A percentile compares a stretch with the other conserved stretches of the same genome.
These are phyloP conservation scores for Hermanozyma aechmeae DNA, from an alignment of 805 yeast species.

Conservation along the genomic window DNA sequence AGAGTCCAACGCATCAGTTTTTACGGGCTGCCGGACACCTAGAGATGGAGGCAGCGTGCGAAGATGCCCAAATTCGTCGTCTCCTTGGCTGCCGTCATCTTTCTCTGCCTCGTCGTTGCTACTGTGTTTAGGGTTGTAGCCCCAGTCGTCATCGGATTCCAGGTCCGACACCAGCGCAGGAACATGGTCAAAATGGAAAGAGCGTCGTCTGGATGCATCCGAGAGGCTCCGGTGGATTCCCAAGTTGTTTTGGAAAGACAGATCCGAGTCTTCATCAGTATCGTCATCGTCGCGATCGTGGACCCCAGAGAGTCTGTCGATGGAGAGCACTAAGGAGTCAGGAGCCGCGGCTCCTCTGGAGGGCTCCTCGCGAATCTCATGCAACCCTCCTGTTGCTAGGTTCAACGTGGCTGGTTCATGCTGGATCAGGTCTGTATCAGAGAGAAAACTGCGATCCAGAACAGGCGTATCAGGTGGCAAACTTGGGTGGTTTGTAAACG, in stretches of 20 bases:
- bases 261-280: conserved; percentile 4
- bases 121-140: conserved; percentile 15
- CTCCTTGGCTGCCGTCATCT: conserved; percentile 2
- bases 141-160: conserved; percentile 20
- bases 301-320: conserved; percentile 9
- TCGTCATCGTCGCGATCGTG: conserved; percentile 1
- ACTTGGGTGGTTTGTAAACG: conserved; percentile 7
- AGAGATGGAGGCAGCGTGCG: no score
- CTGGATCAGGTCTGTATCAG: conserved; percentile 33
- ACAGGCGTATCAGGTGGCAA: conserved; percentile 21
- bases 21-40: conserved; percentile 4
- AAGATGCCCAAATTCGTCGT: not conserved
- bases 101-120: conserved; percentile 5
- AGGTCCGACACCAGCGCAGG: no score
- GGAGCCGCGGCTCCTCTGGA: conserved; percentile 2
- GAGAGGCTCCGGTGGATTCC: no score
- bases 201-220: no score
- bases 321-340: conserved; percentile 7
- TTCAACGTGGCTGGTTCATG: conserved; percentile 23
- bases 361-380: not conserved
- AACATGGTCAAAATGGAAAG: no score
- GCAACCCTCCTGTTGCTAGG: conserved; percentile 4
- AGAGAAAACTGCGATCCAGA: conserved; percentile 26
- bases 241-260: no score
- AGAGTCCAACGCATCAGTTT: conserved; percentile 25